Evolutionary conservation across 352 stramenopile species (phyloP).

Genomic region (Pythium graminicola): DNA sequence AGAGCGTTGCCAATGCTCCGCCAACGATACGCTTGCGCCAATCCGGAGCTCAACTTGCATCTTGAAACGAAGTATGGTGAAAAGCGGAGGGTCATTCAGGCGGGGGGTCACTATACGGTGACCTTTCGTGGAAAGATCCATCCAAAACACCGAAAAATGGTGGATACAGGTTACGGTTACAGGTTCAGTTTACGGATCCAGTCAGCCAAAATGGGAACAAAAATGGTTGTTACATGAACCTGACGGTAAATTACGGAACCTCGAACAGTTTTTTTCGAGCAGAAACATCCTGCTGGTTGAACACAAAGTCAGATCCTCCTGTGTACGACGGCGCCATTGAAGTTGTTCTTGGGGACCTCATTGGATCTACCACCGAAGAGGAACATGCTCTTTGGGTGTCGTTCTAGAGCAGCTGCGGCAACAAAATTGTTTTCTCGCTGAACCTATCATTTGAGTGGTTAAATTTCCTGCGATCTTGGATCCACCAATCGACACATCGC

Average conservation of each 20-base stretch:
- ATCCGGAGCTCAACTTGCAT: conserved; percentile 24
- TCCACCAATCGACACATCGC: conserved; percentile 11
- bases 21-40: conserved; percentile 11
- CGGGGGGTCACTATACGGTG: not conserved
- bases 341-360: too few relatives aligned
- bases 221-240: not conserved
- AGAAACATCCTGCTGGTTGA: too few relatives aligned
- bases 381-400: too few relatives aligned
- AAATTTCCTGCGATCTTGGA: not conserved
- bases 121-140: not conserved
- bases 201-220: not conserved
- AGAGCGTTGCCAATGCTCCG: conserved; percentile 20
- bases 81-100: not conserved
- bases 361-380: too few relatives aligned
- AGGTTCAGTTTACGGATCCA: not conserved
- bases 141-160: conserved; percentile 4
- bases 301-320: too few relatives aligned
- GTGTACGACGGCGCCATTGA: too few relatives aligned
- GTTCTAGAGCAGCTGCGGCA: conserved; percentile 5
- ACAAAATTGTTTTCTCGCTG: too few relatives aligned
- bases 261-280: too few relatives aligned
- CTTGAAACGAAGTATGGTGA: not conserved
- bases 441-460: too few relatives aligned
- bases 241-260: too few relatives aligned
- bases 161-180: conserved; percentile 8